Evolutionary conservation across 2,329 filamentous ascomycete species (phyloP).

Genomic region (Leptodontidium sp.): DNA sequence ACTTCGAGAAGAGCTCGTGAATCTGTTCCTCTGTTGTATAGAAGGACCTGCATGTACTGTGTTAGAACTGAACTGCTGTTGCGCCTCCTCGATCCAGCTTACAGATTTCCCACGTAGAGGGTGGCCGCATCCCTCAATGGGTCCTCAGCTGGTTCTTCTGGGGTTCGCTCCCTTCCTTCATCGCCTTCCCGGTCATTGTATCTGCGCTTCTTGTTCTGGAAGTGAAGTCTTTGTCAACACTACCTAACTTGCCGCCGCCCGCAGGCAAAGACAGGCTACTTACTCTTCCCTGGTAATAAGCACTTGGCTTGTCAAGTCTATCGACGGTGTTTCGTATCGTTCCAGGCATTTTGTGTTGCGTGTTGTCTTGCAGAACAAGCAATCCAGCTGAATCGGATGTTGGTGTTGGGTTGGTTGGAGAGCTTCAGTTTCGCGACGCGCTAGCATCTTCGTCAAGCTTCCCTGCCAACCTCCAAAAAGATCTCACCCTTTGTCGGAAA

Average conservation of each 20-base stretch:
- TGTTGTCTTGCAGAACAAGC: conserved; percentile 20
- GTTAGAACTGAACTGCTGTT: conserved; percentile 24
- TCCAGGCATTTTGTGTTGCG: conserved; percentile 45
- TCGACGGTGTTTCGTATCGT: conserved; percentile 77
- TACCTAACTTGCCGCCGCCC: not conserved
- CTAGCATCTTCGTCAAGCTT: conserved; percentile 34
- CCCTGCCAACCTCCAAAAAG: conserved; percentile 36
- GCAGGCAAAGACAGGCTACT: conserved; percentile 40
- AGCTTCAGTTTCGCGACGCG: conserved; percentile 32
- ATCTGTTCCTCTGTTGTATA: conserved; percentile 99
- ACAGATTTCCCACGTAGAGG: conserved; percentile 97
- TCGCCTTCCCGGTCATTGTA: conserved; percentile 66
- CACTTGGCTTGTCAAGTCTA: conserved; percentile 90
- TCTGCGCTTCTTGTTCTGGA: conserved; percentile 61
- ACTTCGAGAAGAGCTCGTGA: conserved; percentile 94
- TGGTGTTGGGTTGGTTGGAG: conserved; percentile 8
- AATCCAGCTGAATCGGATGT: conserved; percentile 18
- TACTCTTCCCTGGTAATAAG: conserved; percentile 89
- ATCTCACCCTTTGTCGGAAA: conserved; percentile 36
- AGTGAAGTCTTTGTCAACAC: conserved; percentile 33
- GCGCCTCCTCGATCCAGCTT: conserved; percentile 49
- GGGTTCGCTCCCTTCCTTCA: conserved; percentile 54
- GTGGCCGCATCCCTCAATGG: conserved; percentile 89
- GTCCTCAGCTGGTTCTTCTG: conserved; percentile 70
- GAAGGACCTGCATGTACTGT: conserved; percentile 71